Evolutionary conservation across 2,329 filamentous ascomycete species (phyloP).

Genomic region (Pyrenochaeta sp.): DNA sequence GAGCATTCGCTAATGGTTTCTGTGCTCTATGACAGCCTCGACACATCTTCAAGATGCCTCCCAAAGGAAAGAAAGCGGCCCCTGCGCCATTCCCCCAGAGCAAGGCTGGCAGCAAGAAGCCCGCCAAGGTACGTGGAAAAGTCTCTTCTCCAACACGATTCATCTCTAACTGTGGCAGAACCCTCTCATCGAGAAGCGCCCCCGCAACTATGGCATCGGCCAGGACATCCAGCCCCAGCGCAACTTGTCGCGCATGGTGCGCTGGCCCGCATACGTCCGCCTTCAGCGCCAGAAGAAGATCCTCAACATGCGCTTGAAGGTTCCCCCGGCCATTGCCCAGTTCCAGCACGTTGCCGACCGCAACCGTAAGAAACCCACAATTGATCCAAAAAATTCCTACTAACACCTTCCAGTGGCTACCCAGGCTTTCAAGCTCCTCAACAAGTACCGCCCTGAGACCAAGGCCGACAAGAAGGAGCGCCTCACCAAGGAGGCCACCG

Average conservation of each 20-base stretch:
- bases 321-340: conserved; percentile 94
- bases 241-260: conserved; percentile 84
- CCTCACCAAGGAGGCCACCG: conserved; percentile 96
- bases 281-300: conserved; percentile 96
- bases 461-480: conserved; percentile 99
- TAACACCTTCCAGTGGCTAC: conserved; percentile 68
- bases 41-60: conserved; percentile 52
- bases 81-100: conserved; percentile 73
- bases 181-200: conserved; percentile 98
- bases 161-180: conserved; percentile 67
- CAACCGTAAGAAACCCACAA: conserved; percentile 38
- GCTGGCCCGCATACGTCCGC: conserved; percentile 95
- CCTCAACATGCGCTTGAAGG: conserved; percentile 97
- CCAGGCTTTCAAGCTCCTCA: conserved; percentile 98
- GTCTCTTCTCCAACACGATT: conserved; percentile 1
- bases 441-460: conserved; percentile 99
- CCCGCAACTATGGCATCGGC: conserved; percentile 97
- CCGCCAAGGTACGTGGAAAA: conserved; percentile 79
- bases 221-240: conserved; percentile 83
- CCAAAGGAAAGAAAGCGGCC: conserved; percentile 99
- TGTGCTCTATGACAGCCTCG: conserved; percentile 99
- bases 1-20: conserved; percentile 90
- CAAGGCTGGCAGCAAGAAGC: conserved; percentile 93
- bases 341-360: conserved; percentile 87
- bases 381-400: conserved; percentile 76